phyloP scores from a whole-genome alignment of 768 basidiomycete species.

The Kwoniella shandongensis region DNA sequence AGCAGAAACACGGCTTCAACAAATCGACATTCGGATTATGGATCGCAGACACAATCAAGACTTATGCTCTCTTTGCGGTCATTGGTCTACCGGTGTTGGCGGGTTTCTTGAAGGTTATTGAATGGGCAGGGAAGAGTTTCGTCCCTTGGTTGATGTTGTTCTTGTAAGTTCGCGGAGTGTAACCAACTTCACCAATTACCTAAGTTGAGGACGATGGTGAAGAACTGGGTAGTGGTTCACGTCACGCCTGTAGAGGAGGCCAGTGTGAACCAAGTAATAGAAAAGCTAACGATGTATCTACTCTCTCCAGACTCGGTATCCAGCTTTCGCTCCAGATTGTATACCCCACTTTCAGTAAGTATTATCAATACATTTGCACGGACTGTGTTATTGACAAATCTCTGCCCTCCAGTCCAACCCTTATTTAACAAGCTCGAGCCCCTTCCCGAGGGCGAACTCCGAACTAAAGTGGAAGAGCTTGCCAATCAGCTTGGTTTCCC shows the following conservation, averaged over 20 bases:
- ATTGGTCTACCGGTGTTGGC: constrained; percentile 84
- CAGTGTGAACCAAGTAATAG: too few relatives aligned
- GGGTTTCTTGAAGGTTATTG: constrained; percentile 81
- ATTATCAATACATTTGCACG: constrained; percentile 61
- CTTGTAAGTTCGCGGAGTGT: too few relatives aligned
- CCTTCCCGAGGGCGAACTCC: constrained; percentile 72
- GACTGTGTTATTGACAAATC: constrained; percentile 60
- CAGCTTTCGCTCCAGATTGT: constrained; percentile 70
- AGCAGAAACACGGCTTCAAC: constrained; percentile 96
- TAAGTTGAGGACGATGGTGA: too few relatives aligned
- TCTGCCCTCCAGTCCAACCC: constrained; percentile 64
- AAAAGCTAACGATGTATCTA: neutral
- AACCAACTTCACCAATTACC: too few relatives aligned
- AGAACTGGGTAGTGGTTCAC: too few relatives aligned
- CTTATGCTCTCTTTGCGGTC: constrained; percentile 67
- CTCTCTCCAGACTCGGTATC: constrained; percentile 66
- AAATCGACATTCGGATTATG: constrained; percentile 80
- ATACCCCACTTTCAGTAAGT: constrained; percentile 51
- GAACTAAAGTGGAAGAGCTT: constrained; percentile 71
- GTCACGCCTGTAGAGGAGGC: too few relatives aligned
- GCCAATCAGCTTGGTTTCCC: constrained; percentile 86
- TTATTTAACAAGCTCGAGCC: constrained; percentile 97
- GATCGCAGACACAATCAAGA: constrained; percentile 75
- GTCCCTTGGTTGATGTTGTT: constrained; percentile 92
- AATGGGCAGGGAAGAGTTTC: constrained; percentile 90